phyloP scores from a whole-genome alignment of 2,329 filamentous ascomycete species.

The Colletotrichum brevisporum region DNA sequence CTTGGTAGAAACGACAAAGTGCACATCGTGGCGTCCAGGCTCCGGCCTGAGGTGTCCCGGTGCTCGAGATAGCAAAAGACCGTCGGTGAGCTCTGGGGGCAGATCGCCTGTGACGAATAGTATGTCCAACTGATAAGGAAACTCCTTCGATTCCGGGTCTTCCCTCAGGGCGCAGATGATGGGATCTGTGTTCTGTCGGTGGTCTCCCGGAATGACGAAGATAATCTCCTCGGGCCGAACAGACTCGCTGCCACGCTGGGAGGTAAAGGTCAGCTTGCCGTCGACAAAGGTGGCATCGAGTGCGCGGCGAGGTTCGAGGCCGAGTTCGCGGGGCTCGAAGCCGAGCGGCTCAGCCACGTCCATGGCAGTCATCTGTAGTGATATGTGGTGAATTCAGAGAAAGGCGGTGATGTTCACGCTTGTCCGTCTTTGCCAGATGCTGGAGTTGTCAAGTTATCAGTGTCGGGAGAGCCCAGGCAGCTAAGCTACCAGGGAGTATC shows the following conservation, averaged over 20 bases:
- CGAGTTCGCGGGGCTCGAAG: slow-evolving; percentile 32
- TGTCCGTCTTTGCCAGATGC: neutral
- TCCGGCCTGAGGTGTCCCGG: slow-evolving; percentile 54
- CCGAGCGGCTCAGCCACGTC: slow-evolving; percentile 21
- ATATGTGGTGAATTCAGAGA: neutral
- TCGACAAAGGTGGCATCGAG: slow-evolving; percentile 33
- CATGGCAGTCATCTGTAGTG: neutral
- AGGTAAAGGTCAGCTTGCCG: slow-evolving; percentile 35
- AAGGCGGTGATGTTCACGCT: neutral
- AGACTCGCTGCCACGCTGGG: slow-evolving; percentile 18
- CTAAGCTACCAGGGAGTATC: neutral
- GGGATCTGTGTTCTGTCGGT: slow-evolving; percentile 14
- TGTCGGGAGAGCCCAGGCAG: neutral
- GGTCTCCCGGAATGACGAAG: slow-evolving; percentile 39
- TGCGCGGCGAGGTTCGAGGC: slow-evolving; percentile 31
- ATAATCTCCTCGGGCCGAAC: slow-evolving; percentile 45
- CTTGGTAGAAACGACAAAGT: slow-evolving; percentile 76
- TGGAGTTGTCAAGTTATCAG: slow-evolving; percentile 2
- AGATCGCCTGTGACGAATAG: slow-evolving; percentile 49
- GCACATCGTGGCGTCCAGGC: slow-evolving; percentile 51
- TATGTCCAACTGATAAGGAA: slow-evolving; percentile 48
- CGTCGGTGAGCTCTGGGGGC: slow-evolving; percentile 53
- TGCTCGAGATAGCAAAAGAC: slow-evolving; percentile 52
- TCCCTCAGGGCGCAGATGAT: slow-evolving; percentile 58
- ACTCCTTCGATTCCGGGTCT: slow-evolving; percentile 44